These are phyloP conservation scores for Ceratocystis alfenasii DNA, from an alignment of 2,329 filamentous ascomycete genomes.

Conservation along the genomic window DNA sequence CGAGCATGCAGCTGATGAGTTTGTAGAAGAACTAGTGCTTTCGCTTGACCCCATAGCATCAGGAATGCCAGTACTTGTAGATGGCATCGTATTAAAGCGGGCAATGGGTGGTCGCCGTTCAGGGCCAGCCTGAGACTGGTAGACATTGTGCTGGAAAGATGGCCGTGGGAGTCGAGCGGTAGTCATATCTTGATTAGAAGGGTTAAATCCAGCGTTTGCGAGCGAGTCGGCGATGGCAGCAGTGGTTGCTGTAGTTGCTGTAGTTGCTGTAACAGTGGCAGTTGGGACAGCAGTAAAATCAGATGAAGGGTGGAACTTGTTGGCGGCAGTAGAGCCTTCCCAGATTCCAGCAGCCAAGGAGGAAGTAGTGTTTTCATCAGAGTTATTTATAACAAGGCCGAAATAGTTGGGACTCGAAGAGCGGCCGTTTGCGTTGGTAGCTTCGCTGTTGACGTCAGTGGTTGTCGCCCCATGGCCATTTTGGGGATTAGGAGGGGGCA, in stretches of 20 bases:
- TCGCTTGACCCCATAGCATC: neutral
- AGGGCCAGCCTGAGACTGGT: constrained; percentile 9
- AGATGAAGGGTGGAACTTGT: neutral
- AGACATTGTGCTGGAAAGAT: constrained; percentile 13
- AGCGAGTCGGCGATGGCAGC: neutral
- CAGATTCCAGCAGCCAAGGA: neutral
- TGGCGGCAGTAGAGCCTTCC: neutral
- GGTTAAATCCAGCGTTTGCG: neutral
- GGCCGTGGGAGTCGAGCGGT: constrained; percentile 3
- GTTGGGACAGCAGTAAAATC: neutral
- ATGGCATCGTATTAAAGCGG: constrained; percentile 14
- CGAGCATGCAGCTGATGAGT: neutral
- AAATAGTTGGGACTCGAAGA: constrained; percentile 74
- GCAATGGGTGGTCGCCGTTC: constrained; percentile 8
- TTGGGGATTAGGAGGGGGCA: constrained; percentile 9
- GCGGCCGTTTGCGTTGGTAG: neutral
- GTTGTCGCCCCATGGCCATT: neutral
- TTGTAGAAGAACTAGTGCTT: neutral
- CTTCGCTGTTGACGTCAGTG: neutral
- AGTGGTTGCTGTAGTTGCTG: neutral
- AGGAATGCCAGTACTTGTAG: neutral
- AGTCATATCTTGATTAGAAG: constrained; percentile 10
- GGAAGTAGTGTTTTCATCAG: constrained; percentile 44
- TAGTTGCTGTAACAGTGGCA: neutral
- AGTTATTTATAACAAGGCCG: constrained; percentile 55